A percentile compares a stretch with the other conserved stretches of the same genome.
phyloP scores from a whole-genome alignment of 192 early-diverging fungal species.

The Dissophora ornata region DNA sequence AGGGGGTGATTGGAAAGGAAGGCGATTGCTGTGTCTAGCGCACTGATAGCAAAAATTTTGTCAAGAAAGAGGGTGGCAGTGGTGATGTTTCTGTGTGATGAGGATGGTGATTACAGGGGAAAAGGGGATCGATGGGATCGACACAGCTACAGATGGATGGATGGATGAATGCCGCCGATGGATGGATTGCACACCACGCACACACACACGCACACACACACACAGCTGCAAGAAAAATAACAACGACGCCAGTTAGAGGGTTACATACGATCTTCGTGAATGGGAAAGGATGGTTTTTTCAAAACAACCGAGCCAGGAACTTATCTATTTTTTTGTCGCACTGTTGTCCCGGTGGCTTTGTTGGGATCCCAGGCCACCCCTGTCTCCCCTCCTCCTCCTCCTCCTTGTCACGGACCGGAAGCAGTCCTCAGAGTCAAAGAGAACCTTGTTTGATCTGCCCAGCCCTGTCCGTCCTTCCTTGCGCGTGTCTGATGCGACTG shows the following conservation, averaged over 20 bases:
- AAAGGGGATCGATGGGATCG: not conserved
- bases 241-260: too few relatives aligned
- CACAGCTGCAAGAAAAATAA: too few relatives aligned
- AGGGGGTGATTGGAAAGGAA: too few relatives aligned
- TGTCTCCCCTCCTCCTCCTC: too few relatives aligned
- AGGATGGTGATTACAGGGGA: not conserved
- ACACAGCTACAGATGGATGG: slow-evolving; percentile 13
- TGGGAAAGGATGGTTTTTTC: slow-evolving; percentile 33
- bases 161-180: slow-evolving; percentile 15
- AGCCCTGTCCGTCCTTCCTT: too few relatives aligned
- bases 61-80: not conserved
- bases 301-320: not conserved
- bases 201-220: too few relatives aligned
- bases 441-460: too few relatives aligned
- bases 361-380: not conserved
- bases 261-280: slow-evolving; percentile 48
- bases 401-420: too few relatives aligned
- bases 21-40: slow-evolving; percentile 29
- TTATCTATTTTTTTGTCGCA: not conserved
- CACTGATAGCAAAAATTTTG: slow-evolving; percentile 42
- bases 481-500: too few relatives aligned
- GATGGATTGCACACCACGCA: too few relatives aligned
- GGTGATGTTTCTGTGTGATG: not conserved
- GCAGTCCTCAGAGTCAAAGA: too few relatives aligned
- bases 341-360: not conserved